phyloP scores from a whole-genome alignment of 2,329 filamentous ascomycete species.

The Ophiostoma piceae region DNA sequence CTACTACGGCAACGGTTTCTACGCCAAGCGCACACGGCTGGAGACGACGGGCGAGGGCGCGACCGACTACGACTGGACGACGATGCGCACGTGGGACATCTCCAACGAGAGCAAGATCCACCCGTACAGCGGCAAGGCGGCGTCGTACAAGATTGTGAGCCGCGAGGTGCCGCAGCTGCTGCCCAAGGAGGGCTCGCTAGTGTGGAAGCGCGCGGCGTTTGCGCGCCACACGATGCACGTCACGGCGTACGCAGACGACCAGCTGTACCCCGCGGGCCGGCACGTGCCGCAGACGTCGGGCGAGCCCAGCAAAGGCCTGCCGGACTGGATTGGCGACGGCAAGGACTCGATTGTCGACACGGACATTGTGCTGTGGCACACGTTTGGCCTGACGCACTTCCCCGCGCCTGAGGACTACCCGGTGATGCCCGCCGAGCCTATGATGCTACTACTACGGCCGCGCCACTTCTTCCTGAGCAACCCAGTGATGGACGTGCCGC shows the following conservation, averaged over 20 bases:
- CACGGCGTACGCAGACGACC: constrained; percentile 75
- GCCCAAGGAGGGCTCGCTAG: constrained; percentile 73
- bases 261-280: constrained; percentile 78
- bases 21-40: constrained; percentile 75
- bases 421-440: constrained; percentile 82
- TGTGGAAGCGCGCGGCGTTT: constrained; percentile 87
- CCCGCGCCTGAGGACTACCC: constrained; percentile 87
- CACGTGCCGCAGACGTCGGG: constrained; percentile 86
- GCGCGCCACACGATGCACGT: constrained; percentile 83
- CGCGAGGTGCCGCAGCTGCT: constrained; percentile 73
- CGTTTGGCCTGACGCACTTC: constrained; percentile 86
- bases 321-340: constrained; percentile 71
- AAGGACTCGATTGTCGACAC: constrained; percentile 67
- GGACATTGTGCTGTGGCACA: constrained; percentile 89
- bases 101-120: constrained; percentile 79
- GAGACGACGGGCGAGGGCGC: constrained; percentile 61
- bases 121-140: constrained; percentile 77
- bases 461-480: constrained; percentile 79
- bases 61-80: constrained; percentile 76
- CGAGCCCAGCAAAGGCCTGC: constrained; percentile 66
- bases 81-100: constrained; percentile 85
- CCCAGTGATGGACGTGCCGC: constrained; percentile 74
- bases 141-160: constrained; percentile 83
- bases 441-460: constrained; percentile 72
- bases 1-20: constrained; percentile 85